Evolutionary conservation across 768 basidiomycete genomes (phyloP).

Genomic region (Sistotremastrum niveocremeum): DNA sequence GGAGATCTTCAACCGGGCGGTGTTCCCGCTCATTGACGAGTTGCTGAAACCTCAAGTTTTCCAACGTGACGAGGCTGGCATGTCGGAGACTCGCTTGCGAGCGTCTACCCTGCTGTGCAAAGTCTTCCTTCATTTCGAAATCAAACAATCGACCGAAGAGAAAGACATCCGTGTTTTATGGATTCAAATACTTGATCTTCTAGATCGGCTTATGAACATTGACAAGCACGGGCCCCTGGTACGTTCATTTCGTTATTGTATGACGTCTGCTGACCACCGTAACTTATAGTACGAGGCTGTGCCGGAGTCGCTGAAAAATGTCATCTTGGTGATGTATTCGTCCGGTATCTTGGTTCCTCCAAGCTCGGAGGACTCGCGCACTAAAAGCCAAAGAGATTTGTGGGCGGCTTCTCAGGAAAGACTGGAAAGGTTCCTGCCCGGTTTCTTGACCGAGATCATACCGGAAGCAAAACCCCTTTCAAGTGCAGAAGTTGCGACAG

Average conservation of each 20-base stretch:
- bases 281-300: conserved; percentile 76
- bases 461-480: conserved; percentile 19
- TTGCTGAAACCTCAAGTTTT: conserved; percentile 74
- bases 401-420: conserved; percentile 81
- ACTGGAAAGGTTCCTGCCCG: conserved; percentile 84
- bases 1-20: conserved; percentile 75
- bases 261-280: background rate
- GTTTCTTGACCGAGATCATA: conserved; percentile 68
- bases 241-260: conserved; percentile 16
- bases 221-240: conserved; percentile 83
- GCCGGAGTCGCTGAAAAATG: conserved; percentile 94
- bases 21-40: conserved; percentile 89
- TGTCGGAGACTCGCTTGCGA: conserved; percentile 81
- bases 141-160: conserved; percentile 47
- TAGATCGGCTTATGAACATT: conserved; percentile 80
- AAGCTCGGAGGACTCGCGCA: conserved; percentile 32
- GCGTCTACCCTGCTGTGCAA: conserved; percentile 89
- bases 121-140: conserved; percentile 86
- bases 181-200: conserved; percentile 78
- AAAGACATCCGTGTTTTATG: conserved; percentile 65
- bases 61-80: conserved; percentile 67
- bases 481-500: background rate
- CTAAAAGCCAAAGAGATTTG: conserved; percentile 50
- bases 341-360: conserved; percentile 70
- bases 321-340: conserved; percentile 91